Percentiles rank a stretch among this genome's conserved stretches.
Evolutionary conservation across 1,139 yeast species (phyloP).

Genomic region (Candida sanyaensis): DNA sequence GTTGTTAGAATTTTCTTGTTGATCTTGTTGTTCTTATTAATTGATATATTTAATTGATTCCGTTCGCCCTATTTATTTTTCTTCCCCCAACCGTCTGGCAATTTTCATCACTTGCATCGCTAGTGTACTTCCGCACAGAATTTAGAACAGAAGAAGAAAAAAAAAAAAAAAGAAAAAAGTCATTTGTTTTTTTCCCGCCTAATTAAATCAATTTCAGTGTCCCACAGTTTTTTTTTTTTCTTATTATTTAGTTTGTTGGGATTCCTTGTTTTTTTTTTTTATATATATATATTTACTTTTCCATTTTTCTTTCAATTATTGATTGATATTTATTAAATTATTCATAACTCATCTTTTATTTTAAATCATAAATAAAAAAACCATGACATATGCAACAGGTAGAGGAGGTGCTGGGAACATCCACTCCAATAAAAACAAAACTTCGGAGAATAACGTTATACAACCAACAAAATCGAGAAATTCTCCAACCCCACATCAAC

Average conservation of each 20-base stretch:
- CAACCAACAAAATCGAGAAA: slow-evolving; percentile 12
- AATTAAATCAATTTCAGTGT: background rate
- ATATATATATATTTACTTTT: background rate
- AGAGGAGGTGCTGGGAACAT: slow-evolving; percentile 46
- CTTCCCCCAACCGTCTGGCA: background rate
- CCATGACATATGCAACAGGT: slow-evolving; percentile 22
- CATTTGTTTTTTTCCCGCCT: background rate
- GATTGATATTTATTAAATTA: background rate
- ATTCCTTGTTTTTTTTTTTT: background rate
- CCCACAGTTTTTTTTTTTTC: background rate
- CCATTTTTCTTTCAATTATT: background rate
- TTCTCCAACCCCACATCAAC: slow-evolving; percentile 7
- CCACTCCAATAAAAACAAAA: slow-evolving; percentile 21
- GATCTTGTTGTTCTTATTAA: too few relatives aligned
- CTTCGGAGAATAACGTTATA: slow-evolving; percentile 20
- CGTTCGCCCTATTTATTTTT: too few relatives aligned
- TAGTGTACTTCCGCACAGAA: background rate
- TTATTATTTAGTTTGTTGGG: background rate
- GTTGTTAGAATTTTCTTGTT: too few relatives aligned
- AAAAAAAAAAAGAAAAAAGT: too few relatives aligned
- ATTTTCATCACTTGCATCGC: background rate
- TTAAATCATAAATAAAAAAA: too few relatives aligned
- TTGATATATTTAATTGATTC: too few relatives aligned
- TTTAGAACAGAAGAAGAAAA: too few relatives aligned
- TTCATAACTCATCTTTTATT: background rate